Evolutionary conservation across 305 asterid species (phyloP), one percentile per base, ranked within the genome.

Genomic region (Ilex paraguariensis): DNA sequence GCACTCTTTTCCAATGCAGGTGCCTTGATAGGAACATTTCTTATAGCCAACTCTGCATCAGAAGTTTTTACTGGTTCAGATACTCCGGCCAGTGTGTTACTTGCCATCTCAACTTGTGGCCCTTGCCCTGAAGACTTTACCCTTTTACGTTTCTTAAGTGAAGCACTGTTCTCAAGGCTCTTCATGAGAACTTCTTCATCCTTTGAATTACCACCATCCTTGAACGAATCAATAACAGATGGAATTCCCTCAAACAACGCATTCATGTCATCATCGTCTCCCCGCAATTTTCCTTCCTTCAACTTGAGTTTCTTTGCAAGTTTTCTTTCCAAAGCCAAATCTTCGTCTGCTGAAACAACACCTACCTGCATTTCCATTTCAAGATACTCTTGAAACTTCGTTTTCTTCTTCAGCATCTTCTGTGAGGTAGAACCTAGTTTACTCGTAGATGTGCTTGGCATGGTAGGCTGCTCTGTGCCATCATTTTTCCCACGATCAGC

Each of bases 271-370:
- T 89, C 95, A 64, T 73, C 76, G n/a, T 77, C 82, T 53, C 85
- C 75, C 61, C 60, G 67, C 75, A 91, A 65, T 63, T 73, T 75
- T 69, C 90, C 95, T 61, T 73, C 74, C 73, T 87, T 89, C 74
- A 87, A 74, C 80, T 81, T 91, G 60, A 87, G 95, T 75, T 77
- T 92, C 88, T 87, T 82, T 0, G 91, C 93, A 17, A 89, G 90
- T 75, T 79, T 84, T 74, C 67, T 84, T 82, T 92, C 95, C 40
- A 79, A 70, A 70, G 44, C 75, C 77, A 84, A 36, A 75, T 88
- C 95, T 59, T 81, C 81, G 65, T 82, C 78, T 7, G 75, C 80
- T 5, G 78, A 81, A 49, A 66, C 13, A 56, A 51, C 45, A 39
- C 57, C 61, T 49, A 80, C 84, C 58, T 60, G 70, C 78, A 30